Evolutionary conservation across 2,329 filamentous ascomycete species (phyloP), one percentile per base, ranked within the genome.

Genomic region (Alternaria novae-zelandiae): DNA sequence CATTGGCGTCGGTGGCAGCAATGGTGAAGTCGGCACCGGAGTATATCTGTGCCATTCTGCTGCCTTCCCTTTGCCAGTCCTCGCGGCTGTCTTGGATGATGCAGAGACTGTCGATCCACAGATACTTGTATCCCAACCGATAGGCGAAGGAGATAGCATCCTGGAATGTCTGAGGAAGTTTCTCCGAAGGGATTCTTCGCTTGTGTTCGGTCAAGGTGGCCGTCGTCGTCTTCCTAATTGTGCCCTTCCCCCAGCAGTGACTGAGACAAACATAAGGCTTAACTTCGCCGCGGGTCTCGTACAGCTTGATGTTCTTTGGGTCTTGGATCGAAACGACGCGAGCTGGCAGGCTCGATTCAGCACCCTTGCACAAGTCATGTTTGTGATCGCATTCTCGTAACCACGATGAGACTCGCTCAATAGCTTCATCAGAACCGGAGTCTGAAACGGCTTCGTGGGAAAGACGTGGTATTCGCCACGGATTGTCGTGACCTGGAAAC

Each of bases 21-120:
- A 65, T 49, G 7, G 63, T 68, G 11, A 68, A 46, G 30, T 55
- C 54, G n/a, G 66, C 64, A 43, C 59, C 41, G n/a, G 63, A 56
- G 23, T 67, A 72, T 6, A 70, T 63, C 30, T 64, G 46, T 6
- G 64, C 59, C 69, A 71, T 71, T 21, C 54, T 59, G 30, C 60
- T 63, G 36, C 61, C 66, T 63, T 72, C 70, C 17, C 11, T 49
- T 23, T 61, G 60, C 70, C 68, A 72, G 21, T 72, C 70, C 8
- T 44, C 25, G 11, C 28, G 28, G 20, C 53, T 47, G 32, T 69
- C 67, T 63, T 72, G 70, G 5, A 72, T 53, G 32, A 68, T 68
- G 26, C 65, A 69, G 4, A 68, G 53, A 7, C 60, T 62, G 43
- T 68, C 67, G 41, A 72, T 70, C 70, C 70, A 72, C 15, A 72